phyloP scores from a whole-genome alignment of 73 alveolate species.

The Durusdinium trenchii region DNA sequence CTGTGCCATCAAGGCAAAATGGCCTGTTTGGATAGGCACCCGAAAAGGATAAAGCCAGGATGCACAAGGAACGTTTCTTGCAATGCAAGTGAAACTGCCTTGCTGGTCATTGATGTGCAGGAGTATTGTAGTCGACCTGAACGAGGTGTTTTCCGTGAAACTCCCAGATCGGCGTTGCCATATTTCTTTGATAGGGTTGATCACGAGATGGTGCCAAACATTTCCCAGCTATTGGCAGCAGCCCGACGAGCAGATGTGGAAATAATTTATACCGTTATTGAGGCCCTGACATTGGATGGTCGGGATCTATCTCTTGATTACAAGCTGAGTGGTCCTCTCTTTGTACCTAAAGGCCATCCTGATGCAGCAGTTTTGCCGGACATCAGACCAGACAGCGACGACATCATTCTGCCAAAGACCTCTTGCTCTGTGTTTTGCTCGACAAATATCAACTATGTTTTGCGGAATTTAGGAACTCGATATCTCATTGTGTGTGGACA shows the following conservation, averaged over 20 bases:
- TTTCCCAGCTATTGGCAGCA: slow-evolving; percentile 3
- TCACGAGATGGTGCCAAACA: slow-evolving; percentile 68
- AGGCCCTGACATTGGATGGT: slow-evolving; percentile 74
- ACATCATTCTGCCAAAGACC: slow-evolving; percentile 67
- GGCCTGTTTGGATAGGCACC: slow-evolving; percentile 51
- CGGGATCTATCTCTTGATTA: slow-evolving; percentile 73
- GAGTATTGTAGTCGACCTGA: slow-evolving; percentile 66
- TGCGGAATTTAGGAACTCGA: slow-evolving; percentile 66
- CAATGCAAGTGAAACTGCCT: slow-evolving; percentile 47
- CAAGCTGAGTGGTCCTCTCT: slow-evolving; percentile 82
- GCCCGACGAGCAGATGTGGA: slow-evolving; percentile 56
- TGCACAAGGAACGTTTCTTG: slow-evolving; percentile 21
- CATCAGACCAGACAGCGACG: slow-evolving; percentile 55
- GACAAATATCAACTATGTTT: slow-evolving; percentile 68
- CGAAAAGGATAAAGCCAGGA: slow-evolving; percentile 40
- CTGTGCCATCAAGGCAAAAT: too few relatives aligned
- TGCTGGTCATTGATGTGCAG: slow-evolving; percentile 80
- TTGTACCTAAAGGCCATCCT: slow-evolving; percentile 73
- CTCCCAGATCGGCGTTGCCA: background rate
- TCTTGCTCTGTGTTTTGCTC: slow-evolving; percentile 88
- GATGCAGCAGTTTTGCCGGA: slow-evolving; percentile 56
- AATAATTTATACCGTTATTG: slow-evolving; percentile 64
- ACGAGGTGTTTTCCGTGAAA: background rate
- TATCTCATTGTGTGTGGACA: slow-evolving; percentile 57
- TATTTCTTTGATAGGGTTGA: slow-evolving; percentile 65